These are phyloP conservation scores for Viola pubescens DNA, from an alignment of 441 rosid genomes.

Conservation along the genomic window DNA sequence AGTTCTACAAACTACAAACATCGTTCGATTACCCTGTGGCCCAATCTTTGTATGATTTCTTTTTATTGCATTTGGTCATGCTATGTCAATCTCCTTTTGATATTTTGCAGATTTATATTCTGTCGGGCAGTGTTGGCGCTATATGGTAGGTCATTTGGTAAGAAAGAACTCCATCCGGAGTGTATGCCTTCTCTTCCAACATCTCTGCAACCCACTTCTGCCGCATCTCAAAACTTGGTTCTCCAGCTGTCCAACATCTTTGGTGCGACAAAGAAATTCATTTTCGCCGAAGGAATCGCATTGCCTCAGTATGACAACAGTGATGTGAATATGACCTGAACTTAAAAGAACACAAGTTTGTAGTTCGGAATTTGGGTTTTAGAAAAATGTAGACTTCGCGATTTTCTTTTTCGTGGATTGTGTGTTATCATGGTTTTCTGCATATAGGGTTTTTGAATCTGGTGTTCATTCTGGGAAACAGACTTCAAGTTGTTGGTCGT, in stretches of 20 bases:
- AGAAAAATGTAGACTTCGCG: no score
- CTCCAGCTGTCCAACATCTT: conserved; percentile 57
- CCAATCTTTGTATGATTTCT: not conserved
- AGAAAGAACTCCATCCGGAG: conserved; percentile 63
- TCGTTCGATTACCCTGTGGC: not conserved
- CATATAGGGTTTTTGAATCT: no score
- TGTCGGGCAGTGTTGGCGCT: conserved; percentile 66
- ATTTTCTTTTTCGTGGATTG: no score
- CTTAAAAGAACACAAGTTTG: not conserved
- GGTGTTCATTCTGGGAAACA: no score
- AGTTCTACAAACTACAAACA: not conserved
- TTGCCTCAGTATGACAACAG: conserved; percentile 20
- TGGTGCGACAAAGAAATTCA: conserved; percentile 46
- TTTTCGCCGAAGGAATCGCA: conserved; percentile 37
- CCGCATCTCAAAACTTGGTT: conserved; percentile 41
- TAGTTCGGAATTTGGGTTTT: no score
- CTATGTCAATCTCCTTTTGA: not conserved
- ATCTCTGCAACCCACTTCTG: conserved; percentile 36
- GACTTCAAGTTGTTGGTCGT: no score
- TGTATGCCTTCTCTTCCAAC: conserved; percentile 68
- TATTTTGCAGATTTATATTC: conserved; percentile 59
- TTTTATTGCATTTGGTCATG: not conserved
- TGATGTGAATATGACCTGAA: conserved; percentile 23
- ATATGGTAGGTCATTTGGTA: conserved; percentile 38
- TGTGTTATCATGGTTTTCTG: no score